A percentile compares a stretch with the other conserved stretches of the same genome.
Conservation (phyloP, 257 asterid genomes). For the Rauvolfia tetraphylla region DNA sequence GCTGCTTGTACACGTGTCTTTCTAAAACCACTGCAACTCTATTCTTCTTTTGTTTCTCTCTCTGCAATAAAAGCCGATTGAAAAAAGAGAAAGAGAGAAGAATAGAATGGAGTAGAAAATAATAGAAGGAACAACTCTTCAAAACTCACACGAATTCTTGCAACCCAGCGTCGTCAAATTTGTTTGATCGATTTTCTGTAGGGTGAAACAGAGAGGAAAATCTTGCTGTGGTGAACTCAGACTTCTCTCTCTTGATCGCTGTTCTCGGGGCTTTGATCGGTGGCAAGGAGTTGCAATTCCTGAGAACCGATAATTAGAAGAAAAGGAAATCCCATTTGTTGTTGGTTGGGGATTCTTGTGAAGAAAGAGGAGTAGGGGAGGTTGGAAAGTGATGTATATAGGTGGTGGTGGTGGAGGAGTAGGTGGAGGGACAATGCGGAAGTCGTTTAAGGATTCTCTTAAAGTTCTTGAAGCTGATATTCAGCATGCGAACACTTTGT, state of each 20-base stretch:
- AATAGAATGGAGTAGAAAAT: neutral
- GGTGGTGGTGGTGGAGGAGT: slow-evolving; percentile 18
- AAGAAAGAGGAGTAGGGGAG: neutral
- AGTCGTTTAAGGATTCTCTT: slow-evolving; percentile 38
- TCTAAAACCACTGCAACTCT: neutral
- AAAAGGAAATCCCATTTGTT: neutral
- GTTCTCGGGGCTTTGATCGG: neutral
- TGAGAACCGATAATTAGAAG: neutral
- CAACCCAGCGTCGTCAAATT: neutral
- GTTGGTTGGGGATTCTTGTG: neutral
- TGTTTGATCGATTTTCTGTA: neutral
- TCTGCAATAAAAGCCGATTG: neutral
- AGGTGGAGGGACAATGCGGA: slow-evolving; percentile 25
- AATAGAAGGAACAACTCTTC: neutral
- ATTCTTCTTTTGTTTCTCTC: neutral
- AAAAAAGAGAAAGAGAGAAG: neutral
- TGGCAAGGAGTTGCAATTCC: neutral
- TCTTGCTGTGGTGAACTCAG: neutral
- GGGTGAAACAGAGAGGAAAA: neutral
- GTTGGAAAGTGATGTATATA: slow-evolving; percentile 18
- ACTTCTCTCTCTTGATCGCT: no score
- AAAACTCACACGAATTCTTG: neutral
- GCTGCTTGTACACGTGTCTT: slow-evolving; percentile 4
- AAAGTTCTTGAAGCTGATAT: slow-evolving; percentile 45
- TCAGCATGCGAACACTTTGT: slow-evolving; percentile 44